Conservation (phyloP, 2,329 filamentous ascomycete species). For the Fusarium annulatum region DNA sequence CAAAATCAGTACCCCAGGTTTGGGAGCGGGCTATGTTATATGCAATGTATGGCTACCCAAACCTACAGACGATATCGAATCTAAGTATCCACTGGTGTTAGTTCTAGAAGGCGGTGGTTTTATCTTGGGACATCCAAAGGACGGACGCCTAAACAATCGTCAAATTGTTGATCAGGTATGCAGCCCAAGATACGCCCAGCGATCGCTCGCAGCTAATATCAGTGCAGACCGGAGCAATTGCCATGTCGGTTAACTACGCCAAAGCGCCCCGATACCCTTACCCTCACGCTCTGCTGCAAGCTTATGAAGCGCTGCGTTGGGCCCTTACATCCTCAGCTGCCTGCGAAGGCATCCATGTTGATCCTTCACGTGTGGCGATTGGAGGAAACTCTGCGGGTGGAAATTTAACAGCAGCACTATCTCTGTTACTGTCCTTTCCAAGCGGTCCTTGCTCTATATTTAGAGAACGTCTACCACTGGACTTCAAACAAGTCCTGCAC, state of each 20-base stretch:
- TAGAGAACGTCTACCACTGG: accelerated
- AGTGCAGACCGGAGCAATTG: not conserved
- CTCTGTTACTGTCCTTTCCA: not conserved
- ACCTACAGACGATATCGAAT: accelerated
- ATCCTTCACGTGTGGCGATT: accelerated
- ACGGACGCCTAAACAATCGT: not conserved
- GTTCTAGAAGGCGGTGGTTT: not conserved
- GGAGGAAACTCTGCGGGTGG: not conserved
- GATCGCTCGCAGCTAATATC: accelerated
- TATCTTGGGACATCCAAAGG: not conserved
- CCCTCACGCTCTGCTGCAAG: not conserved
- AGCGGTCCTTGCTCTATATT: not conserved
- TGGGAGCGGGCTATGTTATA: accelerated
- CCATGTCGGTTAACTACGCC: accelerated
- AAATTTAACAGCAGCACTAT: not conserved
- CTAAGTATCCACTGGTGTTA: not conserved
- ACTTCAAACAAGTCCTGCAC: not conserved
- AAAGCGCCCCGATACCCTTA: not conserved
- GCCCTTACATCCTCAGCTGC: accelerated
- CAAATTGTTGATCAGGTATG: not conserved
- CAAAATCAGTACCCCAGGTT: accelerated
- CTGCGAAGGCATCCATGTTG: not conserved
- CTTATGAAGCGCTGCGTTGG: not conserved
- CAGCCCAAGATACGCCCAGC: accelerated
- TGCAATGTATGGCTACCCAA: not conserved